A percentile compares a stretch with the other conserved stretches of the same genome.
These are phyloP conservation scores for Hydrangea macrophylla DNA, from an alignment of 148 eudicot genomes.

Conservation along the genomic window DNA sequence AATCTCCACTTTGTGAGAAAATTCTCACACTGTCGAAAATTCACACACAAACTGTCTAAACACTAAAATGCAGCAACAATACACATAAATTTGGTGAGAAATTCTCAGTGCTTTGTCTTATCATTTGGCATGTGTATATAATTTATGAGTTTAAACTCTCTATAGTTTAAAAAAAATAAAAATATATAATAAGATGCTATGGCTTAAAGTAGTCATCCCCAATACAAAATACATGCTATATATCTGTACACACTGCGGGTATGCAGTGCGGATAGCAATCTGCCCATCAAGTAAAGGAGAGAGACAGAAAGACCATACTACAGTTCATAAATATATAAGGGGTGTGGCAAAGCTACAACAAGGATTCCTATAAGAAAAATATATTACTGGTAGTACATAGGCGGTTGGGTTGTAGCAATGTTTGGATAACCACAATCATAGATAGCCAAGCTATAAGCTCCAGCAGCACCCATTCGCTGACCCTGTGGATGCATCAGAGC, in stretches of 20 bases:
- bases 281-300: not conserved
- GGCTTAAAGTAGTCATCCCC: not conserved
- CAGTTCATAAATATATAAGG: not conserved
- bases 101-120: too few relatives aligned
- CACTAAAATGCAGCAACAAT: too few relatives aligned
- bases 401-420: conserved; percentile 53
- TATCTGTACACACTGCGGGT: conserved; percentile 3
- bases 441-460: conserved; percentile 46
- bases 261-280: not conserved
- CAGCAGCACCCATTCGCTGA: conserved; percentile 57
- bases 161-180: too few relatives aligned
- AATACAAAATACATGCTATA: conserved; percentile 4
- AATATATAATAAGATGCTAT: too few relatives aligned
- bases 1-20: too few relatives aligned
- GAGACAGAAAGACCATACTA: not conserved
- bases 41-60: too few relatives aligned
- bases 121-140: too few relatives aligned
- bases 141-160: too few relatives aligned
- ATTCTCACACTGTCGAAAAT: too few relatives aligned
- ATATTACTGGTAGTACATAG: conserved; percentile 49
- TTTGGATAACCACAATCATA: conserved; percentile 58
- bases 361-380: not conserved
- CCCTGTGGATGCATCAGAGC: conserved; percentile 51
- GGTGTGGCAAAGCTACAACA: not conserved
- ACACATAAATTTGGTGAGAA: too few relatives aligned